phyloP scores from a whole-genome alignment of 2,329 filamentous ascomycete species.

The Ophiocordyceps australis region DNA sequence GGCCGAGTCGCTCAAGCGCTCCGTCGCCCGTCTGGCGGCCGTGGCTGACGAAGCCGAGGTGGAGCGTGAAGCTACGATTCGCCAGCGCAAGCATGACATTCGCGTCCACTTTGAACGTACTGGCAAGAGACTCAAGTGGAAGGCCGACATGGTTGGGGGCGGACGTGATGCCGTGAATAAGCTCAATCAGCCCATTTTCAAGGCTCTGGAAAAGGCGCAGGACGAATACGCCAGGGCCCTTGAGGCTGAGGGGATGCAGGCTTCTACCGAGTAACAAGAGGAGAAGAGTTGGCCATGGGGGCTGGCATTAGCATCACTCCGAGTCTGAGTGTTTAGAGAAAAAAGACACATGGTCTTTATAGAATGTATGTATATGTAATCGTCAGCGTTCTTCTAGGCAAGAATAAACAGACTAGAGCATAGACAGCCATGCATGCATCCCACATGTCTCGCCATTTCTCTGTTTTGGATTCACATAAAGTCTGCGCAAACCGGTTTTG shows the following conservation, averaged over 20 bases:
- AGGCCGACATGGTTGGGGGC: conserved; percentile 50
- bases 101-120: conserved; percentile 53
- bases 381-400: too few species aligned
- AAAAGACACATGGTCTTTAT: too few species aligned
- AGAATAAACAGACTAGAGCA: too few species aligned
- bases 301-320: too few species aligned
- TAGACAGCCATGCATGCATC: too few species aligned
- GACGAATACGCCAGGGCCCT: conserved; percentile 55
- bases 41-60: conserved; percentile 67
- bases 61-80: conserved; percentile 49
- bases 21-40: conserved; percentile 59
- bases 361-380: too few species aligned
- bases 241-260: conserved; percentile 38
- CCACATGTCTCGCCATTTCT: too few species aligned
- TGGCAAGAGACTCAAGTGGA: conserved; percentile 54
- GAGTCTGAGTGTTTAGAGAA: too few species aligned
- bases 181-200: conserved; percentile 57
- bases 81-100: conserved; percentile 49
- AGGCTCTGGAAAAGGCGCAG: conserved; percentile 51
- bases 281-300: not conserved
- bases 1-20: conserved; percentile 63
- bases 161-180: conserved; percentile 59
- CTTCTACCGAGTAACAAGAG: conserved; percentile 22
- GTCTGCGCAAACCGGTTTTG: too few species aligned
- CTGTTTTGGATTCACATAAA: too few species aligned